Base-by-base conservation (phyloP, 2,329 filamentous ascomycete species). In the Aspergillus pseudotamarii region DNA sequence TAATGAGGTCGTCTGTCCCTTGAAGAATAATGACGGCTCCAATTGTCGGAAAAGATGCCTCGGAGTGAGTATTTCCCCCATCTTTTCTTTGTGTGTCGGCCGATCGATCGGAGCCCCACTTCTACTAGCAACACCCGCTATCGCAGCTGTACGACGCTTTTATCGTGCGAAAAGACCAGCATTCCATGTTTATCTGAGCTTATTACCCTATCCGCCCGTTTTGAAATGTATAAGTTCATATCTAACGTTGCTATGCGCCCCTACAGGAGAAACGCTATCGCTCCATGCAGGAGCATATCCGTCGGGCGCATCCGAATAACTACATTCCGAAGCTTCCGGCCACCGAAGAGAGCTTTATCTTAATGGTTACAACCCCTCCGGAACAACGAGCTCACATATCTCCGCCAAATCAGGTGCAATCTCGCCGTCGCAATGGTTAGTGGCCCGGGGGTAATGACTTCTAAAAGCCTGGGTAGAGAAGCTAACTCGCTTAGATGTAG, bases 211-310 rank as follows among this genome's bases (percentile, higher is more conserved):
- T 6, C 28, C 26, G 28, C 28, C 28, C 16, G 30, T 26, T 38
- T 45, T 21, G 11, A 34, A 50, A 32, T 36, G 14, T 53, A 30
- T 30, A 62, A 45, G 23, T 12, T 51, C n/a, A 21, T 56, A 51
- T 58, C 32, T 62, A 59, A 61, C 32, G 16, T 62, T 59, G 62
- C 58, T 56, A 53, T 58, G 57, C 19, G 32, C 21, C 57, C 63
- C 69, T 70, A 78, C 80, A 96, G 93, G 93, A 96, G 83, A 96
- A 96, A 81, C 88, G 92, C 71, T 99, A 94, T 83, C 93, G 95
- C 79, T 98, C 94, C 67, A 98, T 99, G 93, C 95, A 98, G 82
- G 95, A 99, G 86, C 95, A 99, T 77, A 98, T 99, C 75, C 92
- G 95, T 73, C 90, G 95, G 79, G 94, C 95, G 70, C 95, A 99